These are phyloP conservation scores for Erodium moschatum DNA, from an alignment of 441 rosid species.

Conservation along the genomic window DNA sequence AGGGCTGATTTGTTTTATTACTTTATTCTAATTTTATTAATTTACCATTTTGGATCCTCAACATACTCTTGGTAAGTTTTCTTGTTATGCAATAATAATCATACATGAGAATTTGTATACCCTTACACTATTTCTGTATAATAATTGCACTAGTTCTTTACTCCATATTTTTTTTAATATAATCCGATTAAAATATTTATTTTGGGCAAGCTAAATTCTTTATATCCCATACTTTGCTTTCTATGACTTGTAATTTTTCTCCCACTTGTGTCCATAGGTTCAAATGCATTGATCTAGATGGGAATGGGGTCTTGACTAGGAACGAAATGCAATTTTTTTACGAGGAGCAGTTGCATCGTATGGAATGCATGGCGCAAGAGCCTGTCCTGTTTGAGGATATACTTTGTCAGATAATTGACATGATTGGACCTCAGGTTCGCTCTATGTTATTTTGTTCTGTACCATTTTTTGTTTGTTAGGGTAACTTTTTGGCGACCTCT, in stretches of 20 bases:
- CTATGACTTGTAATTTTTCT: conserved; percentile 2
- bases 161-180: too few relatives aligned
- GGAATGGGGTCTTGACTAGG: conserved; percentile 46
- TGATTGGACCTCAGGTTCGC: conserved; percentile 52
- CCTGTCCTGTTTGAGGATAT: conserved; percentile 52
- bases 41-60: too few relatives aligned
- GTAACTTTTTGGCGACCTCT: too few relatives aligned
- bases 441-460: neutral
- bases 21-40: too few relatives aligned
- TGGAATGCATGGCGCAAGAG: conserved; percentile 60
- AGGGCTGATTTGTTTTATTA: too few relatives aligned
- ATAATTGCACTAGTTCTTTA: too few relatives aligned
- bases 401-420: conserved; percentile 54
- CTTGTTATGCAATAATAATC: too few relatives aligned
- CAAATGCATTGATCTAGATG: conserved; percentile 58
- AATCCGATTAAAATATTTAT: too few relatives aligned
- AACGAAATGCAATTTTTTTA: conserved; percentile 58
- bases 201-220: neutral
- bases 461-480: too few relatives aligned
- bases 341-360: conserved; percentile 60
- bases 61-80: too few relatives aligned
- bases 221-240: conserved; percentile 1
- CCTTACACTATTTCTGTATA: too few relatives aligned
- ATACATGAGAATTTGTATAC: too few relatives aligned
- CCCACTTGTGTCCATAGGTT: conserved; percentile 34